phyloP scores from a whole-genome alignment of 176 grass and related monocot species.

The Pontederia paniculata region DNA sequence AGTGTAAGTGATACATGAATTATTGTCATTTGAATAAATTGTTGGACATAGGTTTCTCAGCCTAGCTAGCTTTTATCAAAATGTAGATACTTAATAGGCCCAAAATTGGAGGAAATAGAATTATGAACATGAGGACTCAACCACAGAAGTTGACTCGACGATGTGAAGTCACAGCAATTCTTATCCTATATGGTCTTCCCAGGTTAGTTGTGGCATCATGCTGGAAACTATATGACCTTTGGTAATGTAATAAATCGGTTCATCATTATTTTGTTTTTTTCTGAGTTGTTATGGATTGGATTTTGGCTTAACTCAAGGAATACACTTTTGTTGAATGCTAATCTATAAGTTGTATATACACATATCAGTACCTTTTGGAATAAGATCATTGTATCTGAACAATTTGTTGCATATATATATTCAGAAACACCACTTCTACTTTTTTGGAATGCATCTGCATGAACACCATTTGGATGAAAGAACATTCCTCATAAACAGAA shows the following conservation, averaged over 20 bases:
- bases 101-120: constrained; percentile 61
- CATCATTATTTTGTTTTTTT: no score
- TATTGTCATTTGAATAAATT: background rate
- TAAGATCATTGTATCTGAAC: no score
- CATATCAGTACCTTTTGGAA: no score
- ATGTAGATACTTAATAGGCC: constrained; percentile 66
- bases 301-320: no score
- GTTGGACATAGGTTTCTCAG: background rate
- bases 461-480: no score
- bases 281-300: no score
- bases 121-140: constrained; percentile 69
- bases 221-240: background rate
- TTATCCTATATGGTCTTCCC: constrained; percentile 89
- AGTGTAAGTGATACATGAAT: constrained; percentile 41
- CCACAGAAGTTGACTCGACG: constrained; percentile 65
- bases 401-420: no score
- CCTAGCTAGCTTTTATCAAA: background rate
- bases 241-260: background rate
- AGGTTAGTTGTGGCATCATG: constrained; percentile 36
- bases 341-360: no score
- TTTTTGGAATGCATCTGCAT: no score
- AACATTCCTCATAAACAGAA: no score
- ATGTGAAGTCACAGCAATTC: constrained; percentile 93
- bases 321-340: no score
- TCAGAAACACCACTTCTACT: no score